Percentiles rank a stretch among this genome's conserved stretches.
Evolutionary conservation across 2,329 filamentous ascomycete species (phyloP).

Genomic region (Apiospora kogelbergensis): DNA sequence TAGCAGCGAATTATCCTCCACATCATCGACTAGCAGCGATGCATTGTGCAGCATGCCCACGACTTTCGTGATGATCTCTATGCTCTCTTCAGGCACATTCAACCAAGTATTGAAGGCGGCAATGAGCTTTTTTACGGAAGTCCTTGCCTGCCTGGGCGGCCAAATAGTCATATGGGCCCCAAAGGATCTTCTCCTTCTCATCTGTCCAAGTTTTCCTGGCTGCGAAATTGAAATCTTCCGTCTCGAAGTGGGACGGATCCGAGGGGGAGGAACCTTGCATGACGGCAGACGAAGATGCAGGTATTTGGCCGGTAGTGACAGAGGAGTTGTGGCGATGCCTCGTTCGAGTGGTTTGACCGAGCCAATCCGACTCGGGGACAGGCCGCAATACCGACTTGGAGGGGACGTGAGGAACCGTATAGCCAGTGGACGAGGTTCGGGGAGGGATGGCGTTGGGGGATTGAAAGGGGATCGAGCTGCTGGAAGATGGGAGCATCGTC

Average conservation of each 20-base stretch:
- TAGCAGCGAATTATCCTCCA: constrained; percentile 77
- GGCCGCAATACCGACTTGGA: constrained; percentile 47
- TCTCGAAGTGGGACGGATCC: constrained; percentile 53
- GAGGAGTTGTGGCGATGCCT: constrained; percentile 31
- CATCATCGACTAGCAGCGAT: constrained; percentile 81
- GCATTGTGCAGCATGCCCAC: constrained; percentile 86
- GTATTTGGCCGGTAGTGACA: constrained; percentile 8
- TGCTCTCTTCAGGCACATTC: constrained; percentile 66
- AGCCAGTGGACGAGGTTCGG: constrained; percentile 67
- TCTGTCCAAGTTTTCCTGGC: constrained; percentile 61
- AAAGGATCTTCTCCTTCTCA: constrained; percentile 75
- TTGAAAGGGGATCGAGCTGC: constrained; percentile 30
- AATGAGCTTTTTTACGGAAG: constrained; percentile 75
- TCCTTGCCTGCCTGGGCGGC: constrained; percentile 80
- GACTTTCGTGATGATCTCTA: constrained; percentile 75
- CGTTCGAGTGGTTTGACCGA: constrained; percentile 40
- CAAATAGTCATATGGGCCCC: constrained; percentile 80
- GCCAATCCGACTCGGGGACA: constrained; percentile 63
- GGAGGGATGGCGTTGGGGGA: constrained; percentile 71
- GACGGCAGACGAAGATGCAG: constrained; percentile 33
- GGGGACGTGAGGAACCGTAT: constrained; percentile 33
- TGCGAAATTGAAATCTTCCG: constrained; percentile 55
- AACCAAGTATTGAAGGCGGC: constrained; percentile 80
- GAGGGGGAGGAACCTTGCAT: constrained; percentile 32
- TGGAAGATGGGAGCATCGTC: constrained; percentile 11